Percentiles rank a stretch among this genome's conserved stretches.
Conservation (phyloP, 148 eudicot species). For the Silene latifolia region DNA sequence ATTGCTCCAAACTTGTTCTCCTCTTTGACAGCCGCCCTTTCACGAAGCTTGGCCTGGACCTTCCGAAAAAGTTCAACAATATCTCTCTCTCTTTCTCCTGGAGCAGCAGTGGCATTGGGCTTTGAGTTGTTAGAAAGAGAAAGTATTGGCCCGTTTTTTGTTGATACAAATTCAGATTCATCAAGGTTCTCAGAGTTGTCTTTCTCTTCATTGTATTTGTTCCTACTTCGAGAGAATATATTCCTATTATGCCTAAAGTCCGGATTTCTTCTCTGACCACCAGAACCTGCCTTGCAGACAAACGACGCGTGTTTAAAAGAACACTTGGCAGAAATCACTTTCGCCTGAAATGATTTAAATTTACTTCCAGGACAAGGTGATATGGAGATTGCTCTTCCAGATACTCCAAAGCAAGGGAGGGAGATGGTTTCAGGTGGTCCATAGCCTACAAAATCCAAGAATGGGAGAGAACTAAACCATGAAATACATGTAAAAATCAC, state of each 20-base stretch:
- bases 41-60: constrained; percentile 81
- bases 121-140: constrained; percentile 44
- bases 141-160: constrained; percentile 69
- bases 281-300: constrained; percentile 61
- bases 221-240: constrained; percentile 57
- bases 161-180: constrained; percentile 62
- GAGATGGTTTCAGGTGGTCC: constrained; percentile 56
- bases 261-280: constrained; percentile 65
- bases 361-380: constrained; percentile 36
- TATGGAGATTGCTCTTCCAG: constrained; percentile 43
- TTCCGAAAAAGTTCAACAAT: constrained; percentile 74
- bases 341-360: constrained; percentile 30
- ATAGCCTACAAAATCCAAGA: constrained; percentile 40
- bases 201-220: constrained; percentile 63
- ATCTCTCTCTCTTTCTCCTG: constrained; percentile 78
- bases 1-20: constrained; percentile 56
- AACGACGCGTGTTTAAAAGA: constrained; percentile 34
- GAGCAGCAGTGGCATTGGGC: constrained; percentile 55
- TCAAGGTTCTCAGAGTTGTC: constrained; percentile 58
- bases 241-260: constrained; percentile 70
- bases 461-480: neutral
- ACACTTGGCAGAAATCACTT: constrained; percentile 33
- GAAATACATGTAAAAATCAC: neutral
- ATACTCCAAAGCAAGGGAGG: constrained; percentile 55
- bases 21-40: constrained; percentile 63